These are phyloP conservation scores for Aureobasidium sp. DNA, from an alignment of 2,329 filamentous ascomycete genomes.

Conservation along the genomic window DNA sequence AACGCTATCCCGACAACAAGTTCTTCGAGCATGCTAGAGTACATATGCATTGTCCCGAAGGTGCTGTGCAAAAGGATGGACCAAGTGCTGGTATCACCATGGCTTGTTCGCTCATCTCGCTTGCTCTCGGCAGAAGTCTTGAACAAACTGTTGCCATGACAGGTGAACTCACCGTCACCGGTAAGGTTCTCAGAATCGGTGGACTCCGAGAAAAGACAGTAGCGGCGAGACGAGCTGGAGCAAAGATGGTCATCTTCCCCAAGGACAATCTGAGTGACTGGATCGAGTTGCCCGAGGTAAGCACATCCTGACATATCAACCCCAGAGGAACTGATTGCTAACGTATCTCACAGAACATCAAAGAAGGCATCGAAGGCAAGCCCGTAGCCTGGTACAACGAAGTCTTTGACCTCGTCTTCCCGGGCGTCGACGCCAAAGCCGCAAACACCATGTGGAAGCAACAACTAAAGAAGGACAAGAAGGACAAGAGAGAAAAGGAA, in stretches of 20 bases:
- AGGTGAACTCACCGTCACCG: conserved; percentile 91
- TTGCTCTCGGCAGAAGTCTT: conserved; percentile 72
- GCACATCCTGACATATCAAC: conserved; percentile 31
- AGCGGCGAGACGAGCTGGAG: conserved; percentile 83
- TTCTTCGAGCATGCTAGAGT: conserved; percentile 96
- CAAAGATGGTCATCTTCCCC: conserved; percentile 90
- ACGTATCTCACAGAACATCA: conserved; percentile 70
- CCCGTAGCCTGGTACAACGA: conserved; percentile 91
- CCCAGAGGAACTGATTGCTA: neutral
- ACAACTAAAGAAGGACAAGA: conserved; percentile 51
- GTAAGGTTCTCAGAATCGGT: conserved; percentile 91
- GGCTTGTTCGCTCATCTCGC: conserved; percentile 83
- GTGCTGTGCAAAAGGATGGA: conserved; percentile 88
- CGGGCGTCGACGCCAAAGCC: conserved; percentile 63
- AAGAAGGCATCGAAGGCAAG: conserved; percentile 86
- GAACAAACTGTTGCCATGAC: conserved; percentile 94
- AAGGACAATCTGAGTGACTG: conserved; percentile 94
- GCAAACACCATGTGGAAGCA: conserved; percentile 69
- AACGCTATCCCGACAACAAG: conserved; percentile 77
- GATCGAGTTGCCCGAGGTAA: conserved; percentile 91
- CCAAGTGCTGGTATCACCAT: conserved; percentile 84
- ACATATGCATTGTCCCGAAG: conserved; percentile 94
- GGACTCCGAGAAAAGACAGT: conserved; percentile 96
- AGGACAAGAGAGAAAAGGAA: conserved; percentile 31
- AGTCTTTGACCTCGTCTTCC: conserved; percentile 87